Percentiles rank a stretch among this genome's conserved stretches.
Conservation (phyloP, 2,329 filamentous ascomycete genomes). For the Calonectria pseudoreteaudii region DNA sequence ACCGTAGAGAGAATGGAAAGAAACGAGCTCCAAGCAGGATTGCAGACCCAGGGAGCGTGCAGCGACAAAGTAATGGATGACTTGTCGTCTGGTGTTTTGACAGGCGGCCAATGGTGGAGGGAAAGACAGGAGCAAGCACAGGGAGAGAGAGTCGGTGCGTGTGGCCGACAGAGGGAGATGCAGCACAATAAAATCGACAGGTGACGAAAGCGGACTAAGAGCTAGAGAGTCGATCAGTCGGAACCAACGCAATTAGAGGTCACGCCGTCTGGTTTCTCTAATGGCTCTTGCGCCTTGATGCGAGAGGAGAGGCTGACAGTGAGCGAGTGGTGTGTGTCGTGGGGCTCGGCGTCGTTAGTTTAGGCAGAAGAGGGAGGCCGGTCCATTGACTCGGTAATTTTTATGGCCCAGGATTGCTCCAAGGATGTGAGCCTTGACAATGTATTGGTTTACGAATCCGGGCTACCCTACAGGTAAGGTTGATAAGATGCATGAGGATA, state of each 20-base stretch:
- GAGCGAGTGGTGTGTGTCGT: constrained; percentile 30
- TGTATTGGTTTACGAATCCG: constrained; percentile 36
- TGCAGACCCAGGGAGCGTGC: background rate
- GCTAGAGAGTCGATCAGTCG: background rate
- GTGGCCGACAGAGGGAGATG: constrained; percentile 1
- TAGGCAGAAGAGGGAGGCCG: constrained; percentile 43
- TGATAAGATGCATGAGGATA: constrained; percentile 7
- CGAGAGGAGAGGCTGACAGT: constrained; percentile 14
- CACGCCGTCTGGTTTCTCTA: constrained; percentile 19
- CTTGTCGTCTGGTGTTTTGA: constrained; percentile 17
- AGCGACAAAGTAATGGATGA: background rate
- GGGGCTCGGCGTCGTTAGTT: constrained; percentile 37
- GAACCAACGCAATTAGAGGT: constrained; percentile 11
- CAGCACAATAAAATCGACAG: constrained; percentile 3
- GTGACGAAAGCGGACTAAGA: background rate
- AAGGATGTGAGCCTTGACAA: constrained; percentile 35
- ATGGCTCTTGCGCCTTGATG: constrained; percentile 15
- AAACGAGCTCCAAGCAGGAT: background rate
- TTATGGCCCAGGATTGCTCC: constrained; percentile 27
- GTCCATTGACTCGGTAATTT: constrained; percentile 41
- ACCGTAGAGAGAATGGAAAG: background rate
- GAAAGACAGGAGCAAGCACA: constrained; percentile 18
- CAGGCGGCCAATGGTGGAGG: constrained; percentile 24
- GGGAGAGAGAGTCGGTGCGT: constrained; percentile 11
- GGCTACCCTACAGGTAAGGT: constrained; percentile 12